phyloP scores from a whole-genome alignment of 2,329 filamentous ascomycete species.

The Ilyonectria robusta region DNA sequence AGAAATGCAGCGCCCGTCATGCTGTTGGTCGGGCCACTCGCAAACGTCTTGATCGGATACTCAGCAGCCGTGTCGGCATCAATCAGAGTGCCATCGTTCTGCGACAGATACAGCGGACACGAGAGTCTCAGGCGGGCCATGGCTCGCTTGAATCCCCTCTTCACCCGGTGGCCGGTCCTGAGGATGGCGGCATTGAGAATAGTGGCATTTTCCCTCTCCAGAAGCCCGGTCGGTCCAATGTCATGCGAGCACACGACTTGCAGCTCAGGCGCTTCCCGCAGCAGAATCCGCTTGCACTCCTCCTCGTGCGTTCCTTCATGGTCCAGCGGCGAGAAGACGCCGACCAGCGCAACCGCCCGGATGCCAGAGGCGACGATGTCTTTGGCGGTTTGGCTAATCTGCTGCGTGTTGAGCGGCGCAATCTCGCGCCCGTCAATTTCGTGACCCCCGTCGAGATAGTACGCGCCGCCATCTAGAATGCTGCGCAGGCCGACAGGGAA shows the following conservation, averaged over 20 bases:
- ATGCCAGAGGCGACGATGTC: conserved; percentile 55
- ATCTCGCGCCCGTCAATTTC: conserved; percentile 66
- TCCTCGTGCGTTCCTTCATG: conserved; percentile 58
- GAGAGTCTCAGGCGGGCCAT: conserved; percentile 58
- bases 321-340: conserved; percentile 63
- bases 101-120: conserved; percentile 64
- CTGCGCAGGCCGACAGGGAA: conserved; percentile 58
- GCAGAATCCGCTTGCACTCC: conserved; percentile 55
- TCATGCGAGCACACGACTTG: conserved; percentile 59
- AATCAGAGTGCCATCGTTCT: conserved; percentile 68
- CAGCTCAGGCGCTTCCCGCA: conserved; percentile 52
- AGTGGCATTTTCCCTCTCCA: conserved; percentile 67
- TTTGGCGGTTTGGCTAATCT: conserved; percentile 53
- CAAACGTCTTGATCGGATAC: conserved; percentile 67
- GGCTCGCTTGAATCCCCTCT: conserved; percentile 62
- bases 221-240: conserved; percentile 60
- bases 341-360: conserved; percentile 57
- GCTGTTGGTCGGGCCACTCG: conserved; percentile 68
- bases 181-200: conserved; percentile 69
- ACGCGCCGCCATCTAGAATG: conserved; percentile 58
- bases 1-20: conserved; percentile 69
- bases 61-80: conserved; percentile 62
- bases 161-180: conserved; percentile 61
- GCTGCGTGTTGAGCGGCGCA: conserved; percentile 52
- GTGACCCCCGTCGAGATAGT: conserved; percentile 61